A percentile compares a stretch with the other conserved stretches of the same genome.
Conservation (phyloP, 805 yeast species). For the Metschnikowia continentalis region DNA sequence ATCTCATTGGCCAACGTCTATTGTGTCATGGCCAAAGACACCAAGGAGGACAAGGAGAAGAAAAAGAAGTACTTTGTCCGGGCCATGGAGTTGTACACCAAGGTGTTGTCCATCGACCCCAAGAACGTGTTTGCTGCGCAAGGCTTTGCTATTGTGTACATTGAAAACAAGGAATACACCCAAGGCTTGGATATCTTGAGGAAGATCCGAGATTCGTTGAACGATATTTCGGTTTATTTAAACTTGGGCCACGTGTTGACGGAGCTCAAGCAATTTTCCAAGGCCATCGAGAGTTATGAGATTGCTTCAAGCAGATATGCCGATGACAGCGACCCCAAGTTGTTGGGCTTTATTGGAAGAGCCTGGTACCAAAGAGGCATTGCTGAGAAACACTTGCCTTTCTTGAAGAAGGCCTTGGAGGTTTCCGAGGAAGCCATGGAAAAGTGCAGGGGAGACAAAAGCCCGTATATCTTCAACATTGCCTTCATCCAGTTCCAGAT, state of each 20-base stretch:
- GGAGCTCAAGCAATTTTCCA: constrained; percentile 76
- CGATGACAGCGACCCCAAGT: constrained; percentile 58
- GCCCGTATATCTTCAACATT: constrained; percentile 63
- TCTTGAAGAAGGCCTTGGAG: constrained; percentile 57
- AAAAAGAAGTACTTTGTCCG: constrained; percentile 72
- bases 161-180: constrained; percentile 71
- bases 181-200: constrained; percentile 83
- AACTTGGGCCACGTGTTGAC: constrained; percentile 85
- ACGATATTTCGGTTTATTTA: constrained; percentile 76
- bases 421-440: constrained; percentile 56
- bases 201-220: constrained; percentile 84
- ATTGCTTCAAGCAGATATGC: constrained; percentile 67
- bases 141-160: constrained; percentile 90
- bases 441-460: constrained; percentile 22
- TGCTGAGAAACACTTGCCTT: constrained; percentile 59
- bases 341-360: constrained; percentile 71
- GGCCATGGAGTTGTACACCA: constrained; percentile 89
- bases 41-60: constrained; percentile 47
- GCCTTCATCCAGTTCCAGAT: constrained; percentile 83
- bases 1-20: constrained; percentile 88
- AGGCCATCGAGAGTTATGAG: constrained; percentile 87
- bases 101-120: constrained; percentile 80
- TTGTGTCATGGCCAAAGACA: constrained; percentile 74
- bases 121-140: constrained; percentile 94
- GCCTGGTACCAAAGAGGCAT: constrained; percentile 84